Conservation (phyloP, 371 early-diverging fungal species). For the Mortierella sp. region DNA sequence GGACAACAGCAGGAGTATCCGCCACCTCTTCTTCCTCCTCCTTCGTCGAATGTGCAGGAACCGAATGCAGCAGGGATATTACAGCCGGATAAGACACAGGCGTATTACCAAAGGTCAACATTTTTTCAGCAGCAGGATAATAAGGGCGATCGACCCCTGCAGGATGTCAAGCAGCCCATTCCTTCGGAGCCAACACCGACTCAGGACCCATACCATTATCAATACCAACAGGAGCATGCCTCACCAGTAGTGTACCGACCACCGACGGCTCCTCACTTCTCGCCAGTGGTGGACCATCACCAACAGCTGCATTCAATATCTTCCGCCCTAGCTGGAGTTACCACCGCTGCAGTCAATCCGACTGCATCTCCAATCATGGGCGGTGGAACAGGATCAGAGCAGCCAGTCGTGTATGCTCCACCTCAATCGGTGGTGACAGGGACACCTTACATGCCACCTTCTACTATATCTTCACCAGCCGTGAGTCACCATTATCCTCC, state of each 20-base stretch:
- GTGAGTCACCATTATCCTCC: neutral
- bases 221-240: neutral
- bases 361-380: neutral
- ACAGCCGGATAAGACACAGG: neutral
- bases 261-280: neutral
- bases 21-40: no score
- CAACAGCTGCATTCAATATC: neutral
- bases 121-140: neutral
- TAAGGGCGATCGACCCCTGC: neutral
- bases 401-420: neutral
- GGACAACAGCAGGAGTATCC: neutral
- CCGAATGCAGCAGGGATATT: neutral
- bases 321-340: neutral
- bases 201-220: neutral
- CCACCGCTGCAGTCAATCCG: neutral
- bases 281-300: neutral
- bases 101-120: neutral
- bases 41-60: no score
- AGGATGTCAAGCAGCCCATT: neutral
- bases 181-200: neutral
- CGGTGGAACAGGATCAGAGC: neutral
- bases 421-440: neutral
- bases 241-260: neutral
- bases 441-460: neutral
- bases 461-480: neutral